Conservation (phyloP, 2,329 filamentous ascomycete species). For the Fusarium lateritium region DNA sequence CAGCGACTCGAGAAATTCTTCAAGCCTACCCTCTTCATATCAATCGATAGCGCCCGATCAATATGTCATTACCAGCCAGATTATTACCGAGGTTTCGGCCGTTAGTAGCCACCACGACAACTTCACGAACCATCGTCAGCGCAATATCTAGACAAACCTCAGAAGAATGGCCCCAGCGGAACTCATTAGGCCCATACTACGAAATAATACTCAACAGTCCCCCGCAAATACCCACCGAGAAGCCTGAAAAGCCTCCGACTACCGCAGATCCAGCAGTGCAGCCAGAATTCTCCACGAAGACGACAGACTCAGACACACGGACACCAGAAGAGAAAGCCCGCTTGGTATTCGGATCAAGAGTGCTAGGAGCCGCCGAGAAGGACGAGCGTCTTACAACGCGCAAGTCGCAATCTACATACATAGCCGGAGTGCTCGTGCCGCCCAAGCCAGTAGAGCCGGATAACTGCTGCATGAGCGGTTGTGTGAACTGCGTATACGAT, state of each 20-base stretch:
- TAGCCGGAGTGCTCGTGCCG: constrained; percentile 87
- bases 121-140: constrained; percentile 50
- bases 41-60: background rate
- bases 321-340: constrained; percentile 69
- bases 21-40: background rate
- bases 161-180: constrained; percentile 55
- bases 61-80: constrained; percentile 53
- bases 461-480: constrained; percentile 99
- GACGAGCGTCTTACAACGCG: constrained; percentile 72
- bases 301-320: constrained; percentile 47
- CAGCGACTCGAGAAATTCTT: rapidly evolving
- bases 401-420: constrained; percentile 70
- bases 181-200: constrained; percentile 72
- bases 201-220: constrained; percentile 67
- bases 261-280: constrained; percentile 52
- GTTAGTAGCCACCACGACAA: constrained; percentile 41
- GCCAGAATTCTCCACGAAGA: constrained; percentile 37
- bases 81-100: constrained; percentile 53
- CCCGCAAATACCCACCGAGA: constrained; percentile 57
- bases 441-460: constrained; percentile 91
- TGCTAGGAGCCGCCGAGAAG: constrained; percentile 81
- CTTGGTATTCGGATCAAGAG: constrained; percentile 85
- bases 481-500: constrained; percentile 98
- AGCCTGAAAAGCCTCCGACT: constrained; percentile 62
- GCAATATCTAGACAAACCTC: constrained; percentile 37